A percentile compares a stretch with the other conserved stretches of the same genome.
Evolutionary conservation across 805 yeast species (phyloP).

Genomic region (Tetrapisispora phaffii): DNA sequence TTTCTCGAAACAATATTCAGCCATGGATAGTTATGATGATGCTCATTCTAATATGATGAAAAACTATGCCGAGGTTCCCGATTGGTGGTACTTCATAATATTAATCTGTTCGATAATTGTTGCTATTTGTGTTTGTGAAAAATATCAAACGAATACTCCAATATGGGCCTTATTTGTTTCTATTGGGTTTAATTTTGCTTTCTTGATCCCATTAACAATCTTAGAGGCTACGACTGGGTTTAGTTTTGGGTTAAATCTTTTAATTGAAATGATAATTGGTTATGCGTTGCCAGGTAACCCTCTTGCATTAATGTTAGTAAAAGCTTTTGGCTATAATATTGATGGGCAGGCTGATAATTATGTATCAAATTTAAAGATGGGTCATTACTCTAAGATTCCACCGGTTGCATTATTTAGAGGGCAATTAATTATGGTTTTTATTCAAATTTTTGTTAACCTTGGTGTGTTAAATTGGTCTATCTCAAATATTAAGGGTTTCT

Average conservation of each 20-base stretch:
- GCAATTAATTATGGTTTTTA: conserved; percentile 29
- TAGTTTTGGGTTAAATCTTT: conserved; percentile 39
- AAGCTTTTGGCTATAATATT: conserved; percentile 47
- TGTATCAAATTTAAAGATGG: conserved; percentile 46
- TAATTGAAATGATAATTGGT: conserved; percentile 48
- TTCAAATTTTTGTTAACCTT: conserved; percentile 26
- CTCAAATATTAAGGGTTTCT: conserved; percentile 27
- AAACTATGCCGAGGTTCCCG: conserved; percentile 59
- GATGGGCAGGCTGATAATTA: conserved; percentile 57
- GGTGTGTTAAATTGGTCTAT: conserved; percentile 32
- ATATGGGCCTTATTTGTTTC: conserved; percentile 52
- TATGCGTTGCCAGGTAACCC: conserved; percentile 50
- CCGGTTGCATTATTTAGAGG: conserved; percentile 49
- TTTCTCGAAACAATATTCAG: conserved; percentile 26
- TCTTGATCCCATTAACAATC: conserved; percentile 43
- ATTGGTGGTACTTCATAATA: conserved; percentile 41
- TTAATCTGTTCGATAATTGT: conserved; percentile 36
- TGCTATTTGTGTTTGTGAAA: conserved; percentile 29
- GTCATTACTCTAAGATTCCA: conserved; percentile 49
- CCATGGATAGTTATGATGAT: conserved; percentile 32
- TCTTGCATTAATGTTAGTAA: conserved; percentile 41
- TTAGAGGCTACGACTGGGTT: conserved; percentile 41
- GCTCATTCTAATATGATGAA: conserved; percentile 51
- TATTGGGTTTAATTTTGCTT: conserved; percentile 39
- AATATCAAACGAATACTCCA: conserved; percentile 42